Base-by-base conservation (phyloP, 768 basidiomycete species). In the Podaxis sp. region DNA sequence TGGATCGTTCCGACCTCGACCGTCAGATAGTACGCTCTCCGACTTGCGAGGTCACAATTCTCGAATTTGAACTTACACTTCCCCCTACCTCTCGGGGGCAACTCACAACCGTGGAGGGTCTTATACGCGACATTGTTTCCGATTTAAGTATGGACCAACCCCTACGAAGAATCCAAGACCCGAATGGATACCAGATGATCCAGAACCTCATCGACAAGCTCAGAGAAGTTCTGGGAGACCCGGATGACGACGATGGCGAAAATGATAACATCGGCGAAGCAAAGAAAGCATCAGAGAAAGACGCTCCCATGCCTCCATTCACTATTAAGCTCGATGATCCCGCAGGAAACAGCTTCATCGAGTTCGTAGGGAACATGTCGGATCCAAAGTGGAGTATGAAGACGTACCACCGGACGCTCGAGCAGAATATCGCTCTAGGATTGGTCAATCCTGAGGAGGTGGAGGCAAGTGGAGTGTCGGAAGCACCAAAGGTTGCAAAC, bases 71-170 rank as follows among this genome's bases (percentile, higher is more conserved):
- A 67, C 82, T 99, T 64, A 96, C 94, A 2, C 91, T 99, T 33
- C 97, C 97, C 0, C 80, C 92, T 0, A 85, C 87, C 9, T 79
- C 79, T 6, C 86, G 93, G 15, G 96, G 96, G 9, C 95, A 97
- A 71, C 85, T 99, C 12, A 98, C 96, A n/a, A 99, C 95, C 2
- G 84, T 98, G 53, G 97, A 99, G 74, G 96, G 97, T 40, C 84
- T 98, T 66, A 76, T 99, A 36, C 84, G 89, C 28, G 89, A 96
- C 67, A 87, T 95, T 48, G 78, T 92, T 33, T 76, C 87, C 0
- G 96, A 99, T 77, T 83, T 99, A 44, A 80, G 80, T 64, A 76
- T 82, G 63, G 90, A 94, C 64, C 96, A 99, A 70, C 91, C 94
- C 0, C 75, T 98, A 9, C 86, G 97, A 44, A 81, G 86, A 38